phyloP scores from a whole-genome alignment of 164 flowering plant genomes.

The grape (Vitis vinifera) region ASM3070453v1 NC_081818.1:4211001-4211500 shows the following conservation, averaged over 20 bases:
- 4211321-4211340: conserved; percentile 61
- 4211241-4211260: background rate
- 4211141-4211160: conserved; percentile 29
- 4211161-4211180: conserved; percentile 75
- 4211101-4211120: background rate
- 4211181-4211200: conserved; percentile 66
- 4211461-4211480: too few species aligned
- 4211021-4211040: conserved; percentile 72
- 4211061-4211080: conserved; percentile 41
- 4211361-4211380: conserved; percentile 73
- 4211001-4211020: conserved; percentile 80
- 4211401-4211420: conserved; percentile 40
- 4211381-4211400: conserved; percentile 63
- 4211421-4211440: too few species aligned
- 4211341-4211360: conserved; percentile 60
- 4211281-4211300: background rate
- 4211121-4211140: background rate
- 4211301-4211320: conserved; percentile 36
- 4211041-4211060: conserved; percentile 67
- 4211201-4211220: conserved; percentile 84
- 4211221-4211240: conserved; percentile 5
- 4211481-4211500: too few species aligned
- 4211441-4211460: too few species aligned
- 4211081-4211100: too few species aligned
- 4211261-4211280: too few species aligned